Evolutionary conservation across 371 early-diverging fungal genomes (phyloP), one percentile per base, ranked within the genome.

Genomic region (Gilbertella persicaria): DNA sequence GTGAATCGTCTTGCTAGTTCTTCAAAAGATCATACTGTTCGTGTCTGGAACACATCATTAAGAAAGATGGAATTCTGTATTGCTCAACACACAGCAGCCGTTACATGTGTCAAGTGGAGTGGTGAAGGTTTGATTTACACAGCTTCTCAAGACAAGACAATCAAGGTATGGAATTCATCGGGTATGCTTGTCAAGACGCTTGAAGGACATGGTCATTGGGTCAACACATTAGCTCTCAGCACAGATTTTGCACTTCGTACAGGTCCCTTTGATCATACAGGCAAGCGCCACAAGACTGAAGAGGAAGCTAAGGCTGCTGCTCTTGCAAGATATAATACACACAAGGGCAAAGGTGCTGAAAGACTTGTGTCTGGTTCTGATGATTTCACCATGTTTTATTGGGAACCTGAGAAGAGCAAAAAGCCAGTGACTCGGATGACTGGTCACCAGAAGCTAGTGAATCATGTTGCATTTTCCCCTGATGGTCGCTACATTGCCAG

Each of bases 301-400:
- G 85, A 82, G 40, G 93, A 90, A 64, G 94, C 90, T 1, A 83
- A 87, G 54, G 73, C 64, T 33, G 80, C 82, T 16, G 97, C 96
- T 2, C 67, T 85, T 13, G 75, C 83, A 53, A 80, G 96, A 53
- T 97, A 94, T 74, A 75, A 87, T n/a, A 76, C 75, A 29, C 82
- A 82, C 16, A 86, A 83, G 43, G 88, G 84, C 12, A 64, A 78
- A 28, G 79, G 82, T 25, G 76, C 86, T 4, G 98, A 95, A 67
- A 75, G 94, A 19, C 67, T 98, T 16, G 93, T 94, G 5, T 92
- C 95, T 5, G 92, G 95, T 19, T 95, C 96, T 16, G 98, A 98
- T 67, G 98, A 98, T 71, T 96, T 94, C 60, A 98, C 98, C 52
- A 85, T 98, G 86, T 94, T 90, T 59, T 75, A 94, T 50, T 98